Evolutionary conservation across 2,329 filamentous ascomycete genomes (phyloP), one percentile per base, ranked within the genome.

Genomic region (Periconia sp.): DNA sequence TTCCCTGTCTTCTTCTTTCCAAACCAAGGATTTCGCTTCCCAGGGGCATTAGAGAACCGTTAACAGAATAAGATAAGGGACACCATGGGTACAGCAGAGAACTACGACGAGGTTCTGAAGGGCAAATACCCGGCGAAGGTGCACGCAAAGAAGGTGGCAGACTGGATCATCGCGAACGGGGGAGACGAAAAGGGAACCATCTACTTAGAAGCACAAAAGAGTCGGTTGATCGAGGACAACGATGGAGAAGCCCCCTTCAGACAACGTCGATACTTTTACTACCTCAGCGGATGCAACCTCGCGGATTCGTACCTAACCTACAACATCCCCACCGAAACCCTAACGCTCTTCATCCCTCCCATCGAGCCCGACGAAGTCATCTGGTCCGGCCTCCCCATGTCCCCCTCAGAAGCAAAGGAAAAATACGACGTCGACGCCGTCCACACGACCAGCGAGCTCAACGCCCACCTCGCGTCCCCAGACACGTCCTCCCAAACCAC

Each of bases 191-290:
- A 78, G 31, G 92, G 92, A 45, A 81, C 93, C 17, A 82, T 99
- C 53, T 99, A 97, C 71, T 81, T 97, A 44, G 93, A 97, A 78
- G 89, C 87, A 50, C 89, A 92, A 69, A 85, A 88, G 73, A 91
- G 87, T 58, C 86, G 84, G 69, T 80, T 96, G 74, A 84, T 90
- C 45, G 93, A 97, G 76, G 93, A 99, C 73, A 93, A 91, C 69
- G 94, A 97, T 74, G 86, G 90, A 69, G 82, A 87, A 8, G 84
- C 86, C 66, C 91, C 86, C 20, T 97, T 96, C 74, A 84, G 91
- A 60, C 92, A 97, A 76, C 90, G 92, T 58, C 88, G 94, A 51
- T 90, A 86, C 74, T 99, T 99, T 79, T 97, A 90, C 83, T 99
- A 99, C 76, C 81, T 97, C 43, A 93, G 91, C 20, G 94, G 94